Base-by-base conservation (phyloP, 352 stramenopile species). In the Phytopythium helicoides region DNA sequence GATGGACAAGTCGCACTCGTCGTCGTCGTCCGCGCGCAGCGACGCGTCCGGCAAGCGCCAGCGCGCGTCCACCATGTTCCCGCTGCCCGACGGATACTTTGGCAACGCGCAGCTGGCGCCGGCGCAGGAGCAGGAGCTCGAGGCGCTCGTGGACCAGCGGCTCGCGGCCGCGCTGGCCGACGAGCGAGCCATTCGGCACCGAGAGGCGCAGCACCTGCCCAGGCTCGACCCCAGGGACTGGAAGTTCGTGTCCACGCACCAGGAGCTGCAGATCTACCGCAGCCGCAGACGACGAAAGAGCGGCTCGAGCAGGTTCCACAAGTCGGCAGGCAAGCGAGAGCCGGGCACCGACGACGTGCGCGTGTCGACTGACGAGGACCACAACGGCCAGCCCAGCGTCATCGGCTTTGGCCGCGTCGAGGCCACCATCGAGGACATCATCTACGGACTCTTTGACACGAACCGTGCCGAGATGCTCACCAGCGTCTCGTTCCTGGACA, bases 381-480 rank as follows among this genome's bases (percentile, higher is more conserved):
- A 64, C 46, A 22, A 41, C 11, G 58, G 62, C 1, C 70, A 73
- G n/a, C 69, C 76, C 10, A 80, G 51, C 12, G 71, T 81, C 62
- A 28, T 84, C 7, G 60, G 57, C 12, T 31, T 70, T 26, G 71
- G 74, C 12, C 56, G 52, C 33, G 40, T 79, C 8, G 46, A 64
- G 6, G 69, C 66, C 19, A 60, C 65, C 11, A 63, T 84, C 12
- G 62, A 76, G 19, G 60, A 73, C 37, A 56, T 81, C 45, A 53
- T 86, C 46, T 82, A 75, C 48, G 74, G 64, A 5, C 64, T 62
- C 51, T 71, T 60, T 23, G 60, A 62, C 31, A 60, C 56, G 1
- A 65, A 68, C 9, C 61, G 64, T 39, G 61, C 65, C 9, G 64
- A 78, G 18, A 65, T 77, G 33, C 65, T 71, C 51, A 73, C 73